Percentiles rank a stretch among this genome's conserved stretches.
These are phyloP conservation scores for Aspergillus felis DNA, from an alignment of 2,329 filamentous ascomycete species.

Conservation along the genomic window DNA sequence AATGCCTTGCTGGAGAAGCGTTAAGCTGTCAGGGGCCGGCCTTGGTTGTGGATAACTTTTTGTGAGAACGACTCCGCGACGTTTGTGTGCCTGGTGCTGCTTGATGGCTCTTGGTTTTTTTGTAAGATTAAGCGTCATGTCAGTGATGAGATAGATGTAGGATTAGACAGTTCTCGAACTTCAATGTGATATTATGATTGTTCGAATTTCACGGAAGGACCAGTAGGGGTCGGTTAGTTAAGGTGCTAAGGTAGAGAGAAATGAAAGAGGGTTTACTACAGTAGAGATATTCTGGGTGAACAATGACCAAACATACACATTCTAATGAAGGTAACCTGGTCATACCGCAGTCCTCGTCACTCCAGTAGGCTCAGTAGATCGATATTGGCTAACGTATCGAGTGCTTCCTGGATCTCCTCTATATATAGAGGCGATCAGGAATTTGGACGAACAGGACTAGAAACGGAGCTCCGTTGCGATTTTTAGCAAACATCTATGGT, in stretches of 20 bases:
- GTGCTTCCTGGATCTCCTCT: background rate
- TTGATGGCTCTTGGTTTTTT: background rate
- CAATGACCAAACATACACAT: no score
- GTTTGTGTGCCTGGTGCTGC: background rate
- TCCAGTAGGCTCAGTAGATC: no score
- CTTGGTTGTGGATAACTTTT: slow-evolving; percentile 23
- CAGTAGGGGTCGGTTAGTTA: no score
- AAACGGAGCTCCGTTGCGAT: slow-evolving; percentile 14
- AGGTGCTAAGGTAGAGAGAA: no score
- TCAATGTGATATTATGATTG: background rate
- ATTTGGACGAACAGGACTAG: background rate
- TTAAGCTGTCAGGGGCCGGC: slow-evolving; percentile 24
- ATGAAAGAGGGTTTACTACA: no score
- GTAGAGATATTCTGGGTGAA: no score
- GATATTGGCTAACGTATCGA: background rate
- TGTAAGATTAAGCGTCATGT: background rate
- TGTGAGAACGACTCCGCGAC: slow-evolving; percentile 10
- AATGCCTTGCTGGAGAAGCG: slow-evolving; percentile 16
- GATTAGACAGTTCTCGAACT: background rate
- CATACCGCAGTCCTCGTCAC: no score
- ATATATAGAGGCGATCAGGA: background rate
- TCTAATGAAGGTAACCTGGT: no score
- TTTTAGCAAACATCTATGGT: slow-evolving; percentile 20
- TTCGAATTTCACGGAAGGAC: background rate
- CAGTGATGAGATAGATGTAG: background rate